phyloP scores from a whole-genome alignment of 257 asterid species.

The Anisodus tanguticus region DNA sequence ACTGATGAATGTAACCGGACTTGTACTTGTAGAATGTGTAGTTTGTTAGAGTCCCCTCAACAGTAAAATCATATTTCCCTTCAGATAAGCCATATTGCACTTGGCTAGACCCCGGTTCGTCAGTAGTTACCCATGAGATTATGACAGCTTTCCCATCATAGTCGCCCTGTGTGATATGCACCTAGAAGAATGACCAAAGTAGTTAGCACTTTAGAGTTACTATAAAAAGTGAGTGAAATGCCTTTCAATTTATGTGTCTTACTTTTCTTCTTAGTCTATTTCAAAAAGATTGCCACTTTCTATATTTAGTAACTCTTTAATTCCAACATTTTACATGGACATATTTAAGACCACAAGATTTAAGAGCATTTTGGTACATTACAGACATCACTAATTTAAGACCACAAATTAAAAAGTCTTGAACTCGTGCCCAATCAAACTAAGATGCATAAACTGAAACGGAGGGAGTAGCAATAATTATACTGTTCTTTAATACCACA shows the following conservation, averaged over 20 bases:
- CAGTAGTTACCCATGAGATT: constrained; percentile 83
- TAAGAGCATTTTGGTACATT: no score
- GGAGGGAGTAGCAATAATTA: neutral
- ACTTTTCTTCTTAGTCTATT: no score
- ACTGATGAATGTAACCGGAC: constrained; percentile 91
- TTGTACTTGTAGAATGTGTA: constrained; percentile 76
- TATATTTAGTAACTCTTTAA: no score
- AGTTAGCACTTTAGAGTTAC: neutral
- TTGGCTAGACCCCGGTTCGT: constrained; percentile 78
- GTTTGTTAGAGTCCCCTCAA: constrained; percentile 66
- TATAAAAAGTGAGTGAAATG: no score
- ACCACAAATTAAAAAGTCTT: no score
- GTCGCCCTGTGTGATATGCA: constrained; percentile 97
- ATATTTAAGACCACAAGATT: no score
- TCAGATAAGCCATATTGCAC: constrained; percentile 80
- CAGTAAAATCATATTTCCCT: constrained; percentile 63
- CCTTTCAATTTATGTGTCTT: no score
- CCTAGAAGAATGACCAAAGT: constrained; percentile 46
- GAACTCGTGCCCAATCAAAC: no score
- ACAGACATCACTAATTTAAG: no score
- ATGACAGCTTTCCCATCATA: constrained; percentile 91
- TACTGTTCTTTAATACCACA: neutral
- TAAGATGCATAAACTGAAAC: no score
- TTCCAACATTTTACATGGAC: no score
- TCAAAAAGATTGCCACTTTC: no score